Evolutionary conservation across 2,329 filamentous ascomycete genomes (phyloP).

Genomic region (Arthrinium phaeospermum): DNA sequence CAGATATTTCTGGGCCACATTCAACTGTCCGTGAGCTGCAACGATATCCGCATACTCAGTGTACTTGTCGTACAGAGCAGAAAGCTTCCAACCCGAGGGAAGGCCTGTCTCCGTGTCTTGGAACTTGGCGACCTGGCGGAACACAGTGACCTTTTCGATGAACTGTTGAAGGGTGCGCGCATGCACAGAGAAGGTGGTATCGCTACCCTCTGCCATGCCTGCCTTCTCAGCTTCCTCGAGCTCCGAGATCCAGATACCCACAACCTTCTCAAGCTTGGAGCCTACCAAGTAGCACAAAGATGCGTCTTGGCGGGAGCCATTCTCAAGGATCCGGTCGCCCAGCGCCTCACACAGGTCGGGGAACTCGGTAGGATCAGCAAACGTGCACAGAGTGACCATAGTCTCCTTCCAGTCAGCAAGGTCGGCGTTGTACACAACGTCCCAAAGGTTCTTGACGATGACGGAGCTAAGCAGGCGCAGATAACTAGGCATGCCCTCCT

Average conservation of each 20-base stretch:
- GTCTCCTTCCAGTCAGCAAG: constrained; percentile 94
- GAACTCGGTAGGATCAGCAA: constrained; percentile 89
- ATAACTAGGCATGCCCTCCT: constrained; percentile 86
- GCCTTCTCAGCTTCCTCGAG: constrained; percentile 83
- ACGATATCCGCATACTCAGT: constrained; percentile 96
- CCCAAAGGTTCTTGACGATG: constrained; percentile 96
- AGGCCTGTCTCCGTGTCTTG: constrained; percentile 76
- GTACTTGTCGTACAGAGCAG: constrained; percentile 90
- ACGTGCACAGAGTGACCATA: constrained; percentile 95
- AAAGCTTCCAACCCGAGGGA: constrained; percentile 85
- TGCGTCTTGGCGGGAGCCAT: constrained; percentile 82
- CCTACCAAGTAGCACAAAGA: constrained; percentile 96
- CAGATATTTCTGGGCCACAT: constrained; percentile 88
- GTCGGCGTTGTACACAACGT: constrained; percentile 95
- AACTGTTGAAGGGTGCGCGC: constrained; percentile 88
- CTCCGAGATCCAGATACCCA: constrained; percentile 91
- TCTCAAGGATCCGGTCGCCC: constrained; percentile 86
- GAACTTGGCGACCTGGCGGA: constrained; percentile 93
- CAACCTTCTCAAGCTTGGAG: constrained; percentile 96
- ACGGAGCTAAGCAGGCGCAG: constrained; percentile 88
- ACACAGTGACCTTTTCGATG: constrained; percentile 97
- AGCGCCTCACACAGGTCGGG: constrained; percentile 93
- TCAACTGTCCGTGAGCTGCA: constrained; percentile 85
- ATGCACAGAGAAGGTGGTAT: constrained; percentile 90
- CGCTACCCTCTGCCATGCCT: constrained; percentile 71